A percentile compares a stretch with the other conserved stretches of the same genome.
phyloP scores from a whole-genome alignment of 2,329 filamentous ascomycete genomes.

The Didymosphaeria variabile region DNA sequence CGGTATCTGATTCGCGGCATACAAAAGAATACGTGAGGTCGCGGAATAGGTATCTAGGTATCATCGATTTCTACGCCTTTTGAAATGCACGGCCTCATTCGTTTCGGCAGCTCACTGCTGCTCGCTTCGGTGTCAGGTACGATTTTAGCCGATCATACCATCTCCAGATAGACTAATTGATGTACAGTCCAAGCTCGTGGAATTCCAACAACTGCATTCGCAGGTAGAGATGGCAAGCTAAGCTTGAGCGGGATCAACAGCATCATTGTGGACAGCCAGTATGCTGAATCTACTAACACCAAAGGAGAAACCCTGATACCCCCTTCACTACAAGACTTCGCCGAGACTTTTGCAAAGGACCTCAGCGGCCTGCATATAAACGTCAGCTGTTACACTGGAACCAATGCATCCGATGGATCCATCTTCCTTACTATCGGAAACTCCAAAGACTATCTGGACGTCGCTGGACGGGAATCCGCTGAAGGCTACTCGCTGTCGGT shows the following conservation, averaged over 20 bases:
- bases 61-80: too few species aligned
- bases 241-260: conserved; percentile 16
- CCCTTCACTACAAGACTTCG: conserved; percentile 56
- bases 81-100: conserved; percentile 3
- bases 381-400: conserved; percentile 47
- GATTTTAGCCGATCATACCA: not conserved
- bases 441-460: conserved; percentile 49
- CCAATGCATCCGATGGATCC: conserved; percentile 32
- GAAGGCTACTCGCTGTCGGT: conserved; percentile 58
- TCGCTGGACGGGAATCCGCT: conserved; percentile 53
- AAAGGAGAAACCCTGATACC: conserved; percentile 62
- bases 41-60: not conserved
- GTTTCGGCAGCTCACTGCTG: conserved; percentile 3
- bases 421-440: conserved; percentile 53
- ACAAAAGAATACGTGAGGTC: not conserved
- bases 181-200: conserved; percentile 18
- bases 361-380: conserved; percentile 51
- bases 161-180: not conserved
- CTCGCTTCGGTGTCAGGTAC: conserved; percentile 3
- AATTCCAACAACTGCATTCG: conserved; percentile 28
- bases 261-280: conserved; percentile 58
- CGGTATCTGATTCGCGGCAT: not conserved
- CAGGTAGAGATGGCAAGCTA: conserved; percentile 14
- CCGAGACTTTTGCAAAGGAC: conserved; percentile 53
- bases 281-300: conserved; percentile 53